Evolutionary conservation across 768 basidiomycete genomes (phyloP).

Genomic region (Tricholoma bakamatsutake): DNA sequence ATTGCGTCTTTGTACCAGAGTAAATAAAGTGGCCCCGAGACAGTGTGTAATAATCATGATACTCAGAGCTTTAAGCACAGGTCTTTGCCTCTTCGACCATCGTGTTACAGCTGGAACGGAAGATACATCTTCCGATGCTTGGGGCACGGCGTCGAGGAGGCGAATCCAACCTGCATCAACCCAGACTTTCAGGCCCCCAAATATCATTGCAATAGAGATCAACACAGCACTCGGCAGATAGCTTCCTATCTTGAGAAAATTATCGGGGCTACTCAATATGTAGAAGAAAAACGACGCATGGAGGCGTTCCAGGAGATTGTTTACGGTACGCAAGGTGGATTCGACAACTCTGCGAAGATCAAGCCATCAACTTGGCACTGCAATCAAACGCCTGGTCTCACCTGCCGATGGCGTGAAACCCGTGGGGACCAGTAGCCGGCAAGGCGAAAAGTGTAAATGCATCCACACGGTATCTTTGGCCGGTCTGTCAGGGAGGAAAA

Average conservation of each 20-base stretch:
- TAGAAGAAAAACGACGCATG: slow-evolving; percentile 99
- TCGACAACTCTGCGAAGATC: slow-evolving; percentile 60
- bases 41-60: slow-evolving; percentile 54
- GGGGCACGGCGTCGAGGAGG: slow-evolving; percentile 12
- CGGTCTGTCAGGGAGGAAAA: not conserved
- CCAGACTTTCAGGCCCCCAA: slow-evolving; percentile 76
- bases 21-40: slow-evolving; percentile 48
- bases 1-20: slow-evolving; percentile 36
- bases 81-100: slow-evolving; percentile 47
- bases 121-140: slow-evolving; percentile 11
- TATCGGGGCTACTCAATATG: slow-evolving; percentile 53
- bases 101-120: slow-evolving; percentile 5
- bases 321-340: slow-evolving; percentile 82
- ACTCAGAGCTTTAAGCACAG: slow-evolving; percentile 46
- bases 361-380: slow-evolving; percentile 1
- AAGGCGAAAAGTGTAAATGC: slow-evolving; percentile 87
- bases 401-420: slow-evolving; percentile 91
- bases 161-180: slow-evolving; percentile 54
- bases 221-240: slow-evolving; percentile 87
- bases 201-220: slow-evolving; percentile 79
- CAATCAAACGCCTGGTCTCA: slow-evolving; percentile 26
- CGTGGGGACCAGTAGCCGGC: slow-evolving; percentile 88
- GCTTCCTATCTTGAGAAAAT: slow-evolving; percentile 84
- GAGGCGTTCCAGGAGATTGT: slow-evolving; percentile 91
- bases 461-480: slow-evolving; percentile 85